A percentile compares a stretch with the other conserved stretches of the same genome.
These are phyloP conservation scores for Leccinellum rugosiceps DNA, from an alignment of 768 basidiomycete species.

Conservation along the genomic window DNA sequence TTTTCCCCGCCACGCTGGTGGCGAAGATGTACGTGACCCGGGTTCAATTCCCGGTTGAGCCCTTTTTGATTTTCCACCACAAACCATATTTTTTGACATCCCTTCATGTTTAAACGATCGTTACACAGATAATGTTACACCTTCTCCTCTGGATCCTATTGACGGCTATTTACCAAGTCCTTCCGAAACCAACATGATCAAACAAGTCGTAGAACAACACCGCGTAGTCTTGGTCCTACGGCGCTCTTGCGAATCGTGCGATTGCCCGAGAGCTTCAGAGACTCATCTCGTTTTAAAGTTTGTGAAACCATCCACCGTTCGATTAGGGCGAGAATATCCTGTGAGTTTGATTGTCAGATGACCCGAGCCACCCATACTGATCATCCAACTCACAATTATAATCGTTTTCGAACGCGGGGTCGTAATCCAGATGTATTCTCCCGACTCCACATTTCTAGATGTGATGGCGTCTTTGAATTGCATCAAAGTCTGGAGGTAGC, in stretches of 20 bases:
- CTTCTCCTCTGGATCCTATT: conserved; percentile 1
- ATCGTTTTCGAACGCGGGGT: conserved; percentile 13
- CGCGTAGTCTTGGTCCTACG: conserved; percentile 28
- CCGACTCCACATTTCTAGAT: conserved; percentile 7
- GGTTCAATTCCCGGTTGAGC: conserved; percentile 37
- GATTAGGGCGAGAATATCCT: conserved; percentile 29
- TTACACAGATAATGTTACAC: not conserved
- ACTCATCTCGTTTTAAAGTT: conserved; percentile 15
- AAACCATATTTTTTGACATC: not conserved
- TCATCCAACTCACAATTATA: conserved; percentile 16
- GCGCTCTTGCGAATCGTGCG: conserved; percentile 12
- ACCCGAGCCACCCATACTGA: not conserved
- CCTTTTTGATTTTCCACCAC: conserved; percentile 1
- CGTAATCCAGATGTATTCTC: conserved; percentile 22
- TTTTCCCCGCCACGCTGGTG: conserved; percentile 8
- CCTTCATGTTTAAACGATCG: too few species aligned
- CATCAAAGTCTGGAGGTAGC: conserved; percentile 15
- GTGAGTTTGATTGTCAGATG: conserved; percentile 1
- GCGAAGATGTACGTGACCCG: conserved; percentile 35
- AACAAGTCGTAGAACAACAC: not conserved
- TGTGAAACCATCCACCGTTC: conserved; percentile 27
- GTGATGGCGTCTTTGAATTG: conserved; percentile 20
- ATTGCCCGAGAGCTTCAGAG: not conserved
- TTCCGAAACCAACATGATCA: conserved; percentile 13
- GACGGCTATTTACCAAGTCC: conserved; percentile 16